Evolutionary conservation across 2,329 filamentous ascomycete genomes (phyloP), one percentile per base, ranked within the genome.

Genomic region (Penicillium sp.): DNA sequence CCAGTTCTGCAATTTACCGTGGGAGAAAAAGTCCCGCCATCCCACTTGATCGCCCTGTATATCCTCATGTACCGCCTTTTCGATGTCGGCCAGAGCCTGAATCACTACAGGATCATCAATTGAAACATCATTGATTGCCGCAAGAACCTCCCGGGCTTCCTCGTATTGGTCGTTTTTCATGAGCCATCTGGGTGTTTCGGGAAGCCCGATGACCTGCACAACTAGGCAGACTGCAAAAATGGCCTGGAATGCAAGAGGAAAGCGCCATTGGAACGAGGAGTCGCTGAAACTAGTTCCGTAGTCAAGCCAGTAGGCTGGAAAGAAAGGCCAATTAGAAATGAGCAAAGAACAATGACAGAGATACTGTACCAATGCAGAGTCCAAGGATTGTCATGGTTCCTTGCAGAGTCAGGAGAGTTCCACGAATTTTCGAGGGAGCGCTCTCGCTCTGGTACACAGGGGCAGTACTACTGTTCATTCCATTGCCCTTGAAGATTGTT

Each of bases 251-350:
- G 66, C 65, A 16, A 71, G 64, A 0, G 69, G 68, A 4, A 69
- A 64, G 13, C 67, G 59, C 68, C 68, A 71, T 48, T 68, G 61
- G 21, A 69, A 59, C 16, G 70, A 69, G 18, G 67, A 66, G 4
- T 69, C 68, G 2, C 69, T 71, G 53, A 75, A 77, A 7, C 70
- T 74, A 49, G 75, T 75, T 9, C 72, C 75, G 36, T 76, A 71
- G 47, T 76, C 76, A 32, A 77, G 69, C 71, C 73, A 73, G 46
- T 71, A 69, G 4, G 67, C 71, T 10, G 71, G 68, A 7, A n/a
- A 21, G 27, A 24, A 22, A 27, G 24, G n/a, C 6, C 14, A 5
- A 10, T 29, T n/a, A 13, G 22, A 46, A 18, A 16, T 13, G 51
- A 61, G 62, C 65, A 67, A 39, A 65, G 64, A 0, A 58, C 55